Base-by-base conservation (phyloP, 257 asterid species). In the Misopates orontium region DNA sequence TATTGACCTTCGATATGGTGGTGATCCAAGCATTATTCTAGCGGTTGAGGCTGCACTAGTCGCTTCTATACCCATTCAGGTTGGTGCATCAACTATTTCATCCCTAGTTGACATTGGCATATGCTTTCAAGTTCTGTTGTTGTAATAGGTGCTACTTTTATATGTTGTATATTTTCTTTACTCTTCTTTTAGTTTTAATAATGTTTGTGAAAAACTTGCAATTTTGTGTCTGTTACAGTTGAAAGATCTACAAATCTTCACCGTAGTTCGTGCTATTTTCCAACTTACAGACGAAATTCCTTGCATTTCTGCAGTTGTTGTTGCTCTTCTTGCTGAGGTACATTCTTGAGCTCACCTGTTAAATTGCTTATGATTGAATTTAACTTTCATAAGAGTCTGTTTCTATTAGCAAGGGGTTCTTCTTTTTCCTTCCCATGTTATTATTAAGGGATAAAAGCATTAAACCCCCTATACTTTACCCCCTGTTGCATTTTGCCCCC, bases 41-140 rank as follows among this genome's bases (percentile, higher is more conserved):
- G 97, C 88, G 66, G 97, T 85, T 65, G 96, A 90, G 85, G 99
- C 98, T 68, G 97, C 98, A 42, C 71, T 76, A 32, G 99, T 94
- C 81, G 99, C 99, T 75, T 88, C 95, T 40, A 88, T 94, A 67
- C 99, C 99, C 40, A 90, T 94, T 77, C 99, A 94, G 94, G 99
- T 93, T 54, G 51, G 80, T 54, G 67, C 67, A 47, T 67, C 41
- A 39, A 57, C 47, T 51, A 56, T 67, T 21, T 67, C 52, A 41
- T 47, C 64, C 21, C 44, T 72, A 62, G 65, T 15, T 14, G 47
- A 66, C 20, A 52, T 5, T 24, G 22, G 67, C 25, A 13, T 56
- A 36, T 25, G 41, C 42, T 52, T 22, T 23, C 49, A 49, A 54
- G 21, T 73, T 55, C 17, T 69, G 28, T 51, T 72, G 59, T 10